These are phyloP conservation scores for Fragaria iinumae DNA, from an alignment of 306 rosid species.

Conservation along the genomic window DNA sequence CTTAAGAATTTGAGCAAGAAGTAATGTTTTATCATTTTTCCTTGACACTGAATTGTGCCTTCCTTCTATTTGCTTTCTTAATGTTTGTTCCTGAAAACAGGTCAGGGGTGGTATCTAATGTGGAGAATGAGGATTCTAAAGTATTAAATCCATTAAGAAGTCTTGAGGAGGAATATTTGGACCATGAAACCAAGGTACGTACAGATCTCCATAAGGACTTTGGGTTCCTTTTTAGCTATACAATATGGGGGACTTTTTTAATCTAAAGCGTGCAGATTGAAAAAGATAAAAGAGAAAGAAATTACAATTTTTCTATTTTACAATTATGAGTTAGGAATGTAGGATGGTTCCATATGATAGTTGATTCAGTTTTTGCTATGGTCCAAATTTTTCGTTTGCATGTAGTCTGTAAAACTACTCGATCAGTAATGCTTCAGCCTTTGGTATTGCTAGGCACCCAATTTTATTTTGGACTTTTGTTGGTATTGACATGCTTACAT, in stretches of 20 bases:
- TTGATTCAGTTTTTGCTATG: not conserved
- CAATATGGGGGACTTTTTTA: not conserved
- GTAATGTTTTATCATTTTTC: conserved; percentile 36
- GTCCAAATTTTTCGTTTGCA: not conserved
- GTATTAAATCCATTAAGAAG: conserved; percentile 63
- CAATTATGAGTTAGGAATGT: not conserved
- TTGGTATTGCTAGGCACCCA: not conserved
- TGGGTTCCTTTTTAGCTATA: not conserved
- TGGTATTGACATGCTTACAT: not conserved
- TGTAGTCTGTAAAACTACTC: not conserved
- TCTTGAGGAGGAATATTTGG: conserved; percentile 93
- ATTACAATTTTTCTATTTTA: not conserved
- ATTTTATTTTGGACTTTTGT: not conserved
- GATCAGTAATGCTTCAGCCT: not conserved
- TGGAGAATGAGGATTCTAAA: conserved; percentile 56
- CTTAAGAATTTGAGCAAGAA: conserved; percentile 64
- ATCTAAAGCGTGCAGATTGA: not conserved
- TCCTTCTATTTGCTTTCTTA: conserved; percentile 16
- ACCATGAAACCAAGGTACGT: conserved; percentile 76
- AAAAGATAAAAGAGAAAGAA: not conserved
- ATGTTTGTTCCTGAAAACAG: conserved; percentile 46
- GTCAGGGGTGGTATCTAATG: conserved; percentile 37
- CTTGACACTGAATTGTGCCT: conserved; percentile 11
- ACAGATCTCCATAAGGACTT: not conserved
- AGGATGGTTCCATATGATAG: not conserved